Evolutionary conservation across 257 asterid species (phyloP), one percentile per base, ranked within the genome.

Genomic region (Coffea eugenioides): DNA sequence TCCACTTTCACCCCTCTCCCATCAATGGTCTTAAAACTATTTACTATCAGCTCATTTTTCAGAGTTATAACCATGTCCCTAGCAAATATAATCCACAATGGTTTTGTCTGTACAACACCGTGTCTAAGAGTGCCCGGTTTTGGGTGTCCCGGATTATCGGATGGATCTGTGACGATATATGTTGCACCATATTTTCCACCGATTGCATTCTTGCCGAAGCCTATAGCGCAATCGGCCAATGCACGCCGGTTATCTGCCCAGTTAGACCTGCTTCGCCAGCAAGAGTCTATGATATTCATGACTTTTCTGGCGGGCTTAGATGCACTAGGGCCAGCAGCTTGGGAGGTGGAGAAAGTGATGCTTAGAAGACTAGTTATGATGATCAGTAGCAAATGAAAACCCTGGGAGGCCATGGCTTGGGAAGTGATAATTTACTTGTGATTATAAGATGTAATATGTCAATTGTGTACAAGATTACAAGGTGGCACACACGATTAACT

Each of bases 1-100:
- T 95, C 98, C 82, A 93, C 98, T 79, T 81, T 88, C 0, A 59
- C 95, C 71, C 99, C 99, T 83, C 99, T 86, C 77, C 99, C 99
- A 74, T 95, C 99, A 9, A 95, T 92, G 0, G 99, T 95, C 89
- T 92, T 95, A 81, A 82, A 93, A 78, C 99, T 95, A 52, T 86
- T 90, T 0, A 92, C 77, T 83, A 91, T 86, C 10, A 94, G 90
- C 82, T 92, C 97, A 45, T 91, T 89, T 69, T 86, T 62, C 11
- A 94, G 88, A 4, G 67, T 88, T 8, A 94, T 91, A 4, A 89
- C 92, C 98, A 91, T 94, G 64, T 84, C 87, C 46, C 56, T 85
- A 0, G 85, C 90, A 51, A 94, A 94, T 15, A 82, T 69, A 56
- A 92, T 94, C 98, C 98, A 94, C 5, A 92, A 41, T 3, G 98